These are phyloP conservation scores for Pyrenula massariospora DNA, from an alignment of 495 filamentous ascomycete genomes.

Conservation along the genomic window DNA sequence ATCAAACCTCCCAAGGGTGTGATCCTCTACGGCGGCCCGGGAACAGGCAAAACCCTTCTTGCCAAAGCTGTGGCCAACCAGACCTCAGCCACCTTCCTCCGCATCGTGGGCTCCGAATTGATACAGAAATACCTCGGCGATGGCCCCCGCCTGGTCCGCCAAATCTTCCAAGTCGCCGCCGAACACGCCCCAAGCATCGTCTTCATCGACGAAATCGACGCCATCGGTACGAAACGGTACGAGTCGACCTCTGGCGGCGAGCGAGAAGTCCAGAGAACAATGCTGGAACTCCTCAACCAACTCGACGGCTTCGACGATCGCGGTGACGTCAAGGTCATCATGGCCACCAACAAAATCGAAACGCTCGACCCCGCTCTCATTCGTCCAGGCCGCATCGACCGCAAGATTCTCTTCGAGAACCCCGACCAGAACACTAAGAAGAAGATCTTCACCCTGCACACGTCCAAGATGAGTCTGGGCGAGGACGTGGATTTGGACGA, in stretches of 20 bases:
- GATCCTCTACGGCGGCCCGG: constrained; percentile 94
- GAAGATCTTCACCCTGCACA: constrained; percentile 99
- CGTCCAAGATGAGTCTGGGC: constrained; percentile 94
- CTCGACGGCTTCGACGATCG: constrained; percentile 98
- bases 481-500: constrained; percentile 95
- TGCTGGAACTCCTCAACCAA: constrained; percentile 97
- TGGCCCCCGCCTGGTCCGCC: constrained; percentile 84
- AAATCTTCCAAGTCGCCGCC: constrained; percentile 95
- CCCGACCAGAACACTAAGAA: constrained; percentile 98
- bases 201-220: constrained; percentile 99
- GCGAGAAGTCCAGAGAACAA: constrained; percentile 94
- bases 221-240: constrained; percentile 98
- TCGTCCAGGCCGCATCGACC: constrained; percentile 93
- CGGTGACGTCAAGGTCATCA: constrained; percentile 98
- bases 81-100: constrained; percentile 94
- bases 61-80: constrained; percentile 98
- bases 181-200: constrained; percentile 96
- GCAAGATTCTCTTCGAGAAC: constrained; percentile 98
- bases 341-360: constrained; percentile 99
- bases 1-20: constrained; percentile 99
- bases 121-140: constrained; percentile 99
- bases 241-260: constrained; percentile 95
- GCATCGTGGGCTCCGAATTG: constrained; percentile 93
- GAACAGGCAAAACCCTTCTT: constrained; percentile 93
- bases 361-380: constrained; percentile 94